Conservation (phyloP, 1,284 basidiomycete species). For the Trametes pubescens region DNA sequence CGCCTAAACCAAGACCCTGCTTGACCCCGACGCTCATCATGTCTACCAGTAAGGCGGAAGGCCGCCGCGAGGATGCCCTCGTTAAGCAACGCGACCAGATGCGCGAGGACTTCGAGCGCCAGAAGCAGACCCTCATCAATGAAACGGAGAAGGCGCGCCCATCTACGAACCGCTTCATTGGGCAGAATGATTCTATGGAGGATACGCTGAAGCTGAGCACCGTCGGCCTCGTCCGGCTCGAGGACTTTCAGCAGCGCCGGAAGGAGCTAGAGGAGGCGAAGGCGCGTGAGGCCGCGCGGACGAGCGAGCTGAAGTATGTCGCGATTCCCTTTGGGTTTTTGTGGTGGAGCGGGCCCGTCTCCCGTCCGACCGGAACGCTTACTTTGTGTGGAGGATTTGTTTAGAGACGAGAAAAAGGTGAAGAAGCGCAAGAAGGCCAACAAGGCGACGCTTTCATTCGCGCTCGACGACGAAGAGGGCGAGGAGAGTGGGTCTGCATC, state of each 20-base stretch:
- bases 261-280: slow-evolving; percentile 94
- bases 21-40: slow-evolving; percentile 47
- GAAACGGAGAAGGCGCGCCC: slow-evolving; percentile 88
- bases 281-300: slow-evolving; percentile 86
- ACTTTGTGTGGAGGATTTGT: slow-evolving; percentile 80
- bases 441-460: slow-evolving; percentile 90
- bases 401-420: slow-evolving; percentile 88
- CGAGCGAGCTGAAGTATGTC: slow-evolving; percentile 86
- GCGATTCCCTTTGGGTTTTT: slow-evolving; percentile 36
- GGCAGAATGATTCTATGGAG: slow-evolving; percentile 95
- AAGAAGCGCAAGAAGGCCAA: slow-evolving; percentile 91
- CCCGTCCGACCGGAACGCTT: slow-evolving; percentile 53
- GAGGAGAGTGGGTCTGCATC: slow-evolving; percentile 49
- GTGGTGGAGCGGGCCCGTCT: slow-evolving; percentile 4
- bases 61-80: slow-evolving; percentile 80
- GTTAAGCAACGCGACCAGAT: slow-evolving; percentile 83
- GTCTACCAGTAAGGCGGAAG: slow-evolving; percentile 76
- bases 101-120: slow-evolving; percentile 89
- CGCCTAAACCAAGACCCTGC: slow-evolving; percentile 11
- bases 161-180: slow-evolving; percentile 88
- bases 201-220: slow-evolving; percentile 94
- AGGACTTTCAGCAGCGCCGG: slow-evolving; percentile 91
- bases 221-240: slow-evolving; percentile 90
- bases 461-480: slow-evolving; percentile 80
- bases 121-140: slow-evolving; percentile 83